Evolutionary conservation across 148 eudicot genomes (phyloP).

Genomic region (Gaultheria prostrata): DNA sequence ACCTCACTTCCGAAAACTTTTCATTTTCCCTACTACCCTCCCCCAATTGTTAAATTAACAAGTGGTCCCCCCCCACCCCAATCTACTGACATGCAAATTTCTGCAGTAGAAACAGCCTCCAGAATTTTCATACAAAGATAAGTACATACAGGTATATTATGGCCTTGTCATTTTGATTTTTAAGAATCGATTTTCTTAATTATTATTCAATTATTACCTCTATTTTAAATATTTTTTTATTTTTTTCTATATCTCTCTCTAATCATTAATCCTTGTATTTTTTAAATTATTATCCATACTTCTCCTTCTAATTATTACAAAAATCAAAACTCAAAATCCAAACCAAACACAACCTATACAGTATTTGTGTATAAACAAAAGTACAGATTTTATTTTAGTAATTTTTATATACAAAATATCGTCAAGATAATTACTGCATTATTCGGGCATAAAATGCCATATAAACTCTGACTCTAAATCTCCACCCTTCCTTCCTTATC

Average conservation of each 20-base stretch:
- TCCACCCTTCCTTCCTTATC: conserved; percentile 99
- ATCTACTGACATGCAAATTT: conserved; percentile 4
- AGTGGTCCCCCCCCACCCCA: conserved; percentile 8
- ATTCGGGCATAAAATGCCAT: conserved; percentile 59
- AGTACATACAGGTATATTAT: neutral
- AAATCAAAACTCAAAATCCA: no score
- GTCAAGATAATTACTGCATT: conserved; percentile 18
- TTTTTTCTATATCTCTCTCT: no score
- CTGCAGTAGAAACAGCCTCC: neutral
- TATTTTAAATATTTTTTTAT: no score
- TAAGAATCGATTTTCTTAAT: no score
- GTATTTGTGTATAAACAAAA: neutral
- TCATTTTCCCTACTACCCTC: no score
- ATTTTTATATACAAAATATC: neutral
- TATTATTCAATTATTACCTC: no score
- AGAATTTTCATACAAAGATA: neutral
- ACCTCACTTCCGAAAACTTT: no score
- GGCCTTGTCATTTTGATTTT: no score
- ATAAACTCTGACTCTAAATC: conserved; percentile 66
- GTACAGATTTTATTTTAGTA: neutral
- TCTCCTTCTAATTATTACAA: no score
- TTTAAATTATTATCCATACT: no score
- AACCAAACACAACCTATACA: no score
- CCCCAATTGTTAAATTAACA: neutral
- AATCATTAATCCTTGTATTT: no score